Conservation (phyloP, 2,329 filamentous ascomycete species). For the Amesomyces nigricolor region DNA sequence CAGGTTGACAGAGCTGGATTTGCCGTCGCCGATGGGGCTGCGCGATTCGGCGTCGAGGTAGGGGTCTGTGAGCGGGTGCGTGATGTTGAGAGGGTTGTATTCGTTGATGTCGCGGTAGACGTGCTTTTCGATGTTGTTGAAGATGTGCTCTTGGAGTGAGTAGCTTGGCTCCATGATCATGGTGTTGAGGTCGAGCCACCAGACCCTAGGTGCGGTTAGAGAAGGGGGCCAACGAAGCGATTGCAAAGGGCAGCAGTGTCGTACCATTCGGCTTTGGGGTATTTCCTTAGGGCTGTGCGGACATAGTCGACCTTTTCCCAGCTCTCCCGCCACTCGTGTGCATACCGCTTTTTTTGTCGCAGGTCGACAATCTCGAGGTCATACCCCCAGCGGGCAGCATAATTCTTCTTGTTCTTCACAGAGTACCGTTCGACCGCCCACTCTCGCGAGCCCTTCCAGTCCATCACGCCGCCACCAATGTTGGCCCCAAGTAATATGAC, state of each 20-base stretch:
- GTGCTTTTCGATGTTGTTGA: conserved; percentile 67
- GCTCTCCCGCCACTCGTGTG: conserved; percentile 97
- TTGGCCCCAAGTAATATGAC: conserved; percentile 94
- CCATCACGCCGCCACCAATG: conserved; percentile 94
- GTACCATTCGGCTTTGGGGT: conserved; percentile 93
- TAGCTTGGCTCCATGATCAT: conserved; percentile 95
- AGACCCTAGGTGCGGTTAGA: conserved; percentile 63
- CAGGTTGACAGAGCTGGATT: conserved; percentile 74
- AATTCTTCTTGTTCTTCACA: conserved; percentile 88
- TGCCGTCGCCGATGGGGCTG: conserved; percentile 71
- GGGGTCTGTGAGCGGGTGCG: conserved; percentile 67
- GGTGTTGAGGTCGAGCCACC: conserved; percentile 98
- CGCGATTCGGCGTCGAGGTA: conserved; percentile 72
- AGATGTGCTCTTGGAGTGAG: conserved; percentile 85
- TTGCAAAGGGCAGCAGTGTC: conserved; percentile 37
- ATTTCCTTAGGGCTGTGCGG: conserved; percentile 81
- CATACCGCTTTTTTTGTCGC: conserved; percentile 97
- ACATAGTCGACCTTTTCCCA: conserved; percentile 99
- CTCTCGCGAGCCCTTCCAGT: conserved; percentile 95
- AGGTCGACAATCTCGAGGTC: conserved; percentile 95
- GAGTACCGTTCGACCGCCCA: conserved; percentile 98
- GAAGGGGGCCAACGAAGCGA: neutral
- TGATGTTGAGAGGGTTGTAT: conserved; percentile 92
- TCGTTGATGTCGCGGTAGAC: conserved; percentile 94
- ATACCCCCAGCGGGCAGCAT: conserved; percentile 84